Base-by-base conservation (phyloP, 257 asterid species). In the Thymus mandschuricus region DNA sequence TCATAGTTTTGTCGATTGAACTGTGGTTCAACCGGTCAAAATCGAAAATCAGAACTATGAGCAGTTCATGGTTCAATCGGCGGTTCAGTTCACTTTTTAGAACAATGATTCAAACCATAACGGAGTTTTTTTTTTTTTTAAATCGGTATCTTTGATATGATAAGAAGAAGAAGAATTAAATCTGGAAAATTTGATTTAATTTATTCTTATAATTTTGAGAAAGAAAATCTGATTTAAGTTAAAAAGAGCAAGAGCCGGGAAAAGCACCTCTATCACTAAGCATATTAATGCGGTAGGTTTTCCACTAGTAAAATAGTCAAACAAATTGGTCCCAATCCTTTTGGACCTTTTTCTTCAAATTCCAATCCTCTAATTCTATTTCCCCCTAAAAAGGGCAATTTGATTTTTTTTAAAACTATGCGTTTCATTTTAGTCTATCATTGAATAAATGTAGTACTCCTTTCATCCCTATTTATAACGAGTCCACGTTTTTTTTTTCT, bases 261-360 rank as follows among this genome's bases (percentile, higher is more conserved):
- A 72, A 70, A 56, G 73, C 64, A 33, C n/a, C 28, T 46, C 50
- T 43, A 52, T 55, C 66, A 30, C 64, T 72, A 70, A 30, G 78
- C 27, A 43, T 68, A 67, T 78, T 67, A 78, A 78, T 73, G 75
- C 68, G 76, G 79, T 73, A 48, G 79, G 66, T 78, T 71, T 21
- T 58, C 77, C 70, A 48, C 69, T 30, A 31, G 58, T 69, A 60
- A 69, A 57, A 64, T 74, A 46, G 79, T 73, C 78, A 72, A 71
- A 71, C 21, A 11, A 55, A 60, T 52, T 67, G 69, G 69, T 60
- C 71, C 74, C 68, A 76, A 29, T 40, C 35, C 62, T 30, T 29
- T 3, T 57, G 61, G 40, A 56, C 8, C 38, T 27, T 52, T 72
- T 71, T 30, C 43, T 70, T 66, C 62, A 57, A 43, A 10, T 10